phyloP scores from a whole-genome alignment of 2,329 filamentous ascomycete genomes.

The Diaporthe velutina region DNA sequence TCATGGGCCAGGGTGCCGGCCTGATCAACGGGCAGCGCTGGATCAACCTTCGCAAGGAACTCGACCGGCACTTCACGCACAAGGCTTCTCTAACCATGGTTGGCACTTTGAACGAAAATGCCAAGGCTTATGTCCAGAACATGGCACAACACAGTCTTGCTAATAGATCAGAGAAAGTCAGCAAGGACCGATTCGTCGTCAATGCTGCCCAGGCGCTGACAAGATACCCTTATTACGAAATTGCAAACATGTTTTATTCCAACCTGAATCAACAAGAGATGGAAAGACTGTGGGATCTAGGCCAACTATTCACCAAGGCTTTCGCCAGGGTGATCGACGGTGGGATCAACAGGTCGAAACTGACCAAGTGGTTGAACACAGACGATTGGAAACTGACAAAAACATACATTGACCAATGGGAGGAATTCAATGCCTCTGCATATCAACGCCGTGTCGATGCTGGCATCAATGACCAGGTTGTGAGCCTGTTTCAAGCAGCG shows the following conservation, averaged over 20 bases:
- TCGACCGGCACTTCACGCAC: background rate
- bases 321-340: slow-evolving; percentile 7
- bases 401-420: slow-evolving; percentile 1
- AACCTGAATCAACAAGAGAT: background rate
- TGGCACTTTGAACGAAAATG: background rate
- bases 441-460: background rate
- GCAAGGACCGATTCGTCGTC: background rate
- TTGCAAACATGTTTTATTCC: slow-evolving; percentile 9
- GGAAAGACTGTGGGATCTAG: background rate
- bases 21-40: slow-evolving; percentile 17
- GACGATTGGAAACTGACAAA: background rate
- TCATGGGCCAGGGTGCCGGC: slow-evolving; percentile 15
- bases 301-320: slow-evolving; percentile 8
- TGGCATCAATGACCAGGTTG: slow-evolving; percentile 11
- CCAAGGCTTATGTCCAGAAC: background rate
- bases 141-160: background rate
- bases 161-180: background rate
- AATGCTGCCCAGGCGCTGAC: slow-evolving; percentile 5
- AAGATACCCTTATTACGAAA: slow-evolving; percentile 9
- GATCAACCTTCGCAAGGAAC: slow-evolving; percentile 16
- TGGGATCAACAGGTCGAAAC: background rate
- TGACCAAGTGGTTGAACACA: slow-evolving; percentile 1
- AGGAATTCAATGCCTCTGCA: background rate
- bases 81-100: background rate
- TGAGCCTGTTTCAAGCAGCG: background rate